phyloP scores from a whole-genome alignment of 1,284 basidiomycete species.

The Boletus austroedulis region DNA sequence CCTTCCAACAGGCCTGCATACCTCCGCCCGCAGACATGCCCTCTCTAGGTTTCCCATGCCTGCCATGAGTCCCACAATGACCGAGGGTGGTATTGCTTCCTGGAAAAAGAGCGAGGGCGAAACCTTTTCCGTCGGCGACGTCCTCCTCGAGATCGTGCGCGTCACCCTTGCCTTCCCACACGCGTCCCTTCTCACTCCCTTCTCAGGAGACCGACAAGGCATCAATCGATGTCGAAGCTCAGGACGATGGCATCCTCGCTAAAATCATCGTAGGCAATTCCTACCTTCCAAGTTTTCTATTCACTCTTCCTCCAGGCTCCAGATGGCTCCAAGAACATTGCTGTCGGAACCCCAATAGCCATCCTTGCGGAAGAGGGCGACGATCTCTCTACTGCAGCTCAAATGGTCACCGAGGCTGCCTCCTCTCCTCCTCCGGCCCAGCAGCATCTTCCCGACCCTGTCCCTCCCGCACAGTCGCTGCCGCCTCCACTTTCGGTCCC shows the following conservation, averaged over 20 bases:
- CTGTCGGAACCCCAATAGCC: constrained; percentile 86
- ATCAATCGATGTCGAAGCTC: constrained; percentile 98
- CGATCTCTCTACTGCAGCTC: constrained; percentile 80
- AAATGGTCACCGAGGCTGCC: constrained; percentile 67
- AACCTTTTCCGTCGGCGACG: constrained; percentile 84
- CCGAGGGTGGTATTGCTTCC: constrained; percentile 94
- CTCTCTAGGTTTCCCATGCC: constrained; percentile 95
- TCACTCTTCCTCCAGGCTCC: constrained; percentile 47
- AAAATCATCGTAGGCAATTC: constrained; percentile 73
- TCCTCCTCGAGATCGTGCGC: constrained; percentile 89
- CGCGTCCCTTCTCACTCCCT: constrained; percentile 9
- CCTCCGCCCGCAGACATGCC: constrained; percentile 73
- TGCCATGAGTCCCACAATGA: constrained; percentile 99
- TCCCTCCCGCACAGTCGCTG: constrained; percentile 38
- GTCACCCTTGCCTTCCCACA: not conserved
- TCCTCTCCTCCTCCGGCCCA: constrained; percentile 39
- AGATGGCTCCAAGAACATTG: constrained; percentile 85
- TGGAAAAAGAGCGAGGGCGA: constrained; percentile 99
- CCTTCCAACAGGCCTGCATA: constrained; percentile 66
- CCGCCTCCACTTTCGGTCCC: constrained; percentile 43
- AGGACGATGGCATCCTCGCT: constrained; percentile 93
- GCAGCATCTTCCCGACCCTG: constrained; percentile 38
- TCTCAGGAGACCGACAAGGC: constrained; percentile 97
- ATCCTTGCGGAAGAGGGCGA: constrained; percentile 93
- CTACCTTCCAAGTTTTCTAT: not conserved